Evolutionary conservation across 495 filamentous ascomycete genomes (phyloP).

Genomic region (Niebla homalea): DNA sequence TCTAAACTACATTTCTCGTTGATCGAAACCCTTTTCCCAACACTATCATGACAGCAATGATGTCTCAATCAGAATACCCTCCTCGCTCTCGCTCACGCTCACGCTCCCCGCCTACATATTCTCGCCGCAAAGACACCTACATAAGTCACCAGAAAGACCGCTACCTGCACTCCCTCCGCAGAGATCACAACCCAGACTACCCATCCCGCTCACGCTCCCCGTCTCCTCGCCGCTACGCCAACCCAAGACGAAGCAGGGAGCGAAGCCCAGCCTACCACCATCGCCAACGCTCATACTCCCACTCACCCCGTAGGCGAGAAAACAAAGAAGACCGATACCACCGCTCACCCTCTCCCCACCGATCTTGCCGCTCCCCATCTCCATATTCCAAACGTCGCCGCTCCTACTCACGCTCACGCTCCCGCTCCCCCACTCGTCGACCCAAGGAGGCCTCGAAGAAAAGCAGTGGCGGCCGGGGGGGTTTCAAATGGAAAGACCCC

Average conservation of each 20-base stretch:
- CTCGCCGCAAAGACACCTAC: conserved; percentile 4
- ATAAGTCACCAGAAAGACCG: conserved; percentile 1
- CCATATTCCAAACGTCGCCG: background rate
- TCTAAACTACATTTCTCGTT: too few relatives aligned
- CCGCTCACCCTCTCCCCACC: conserved; percentile 9
- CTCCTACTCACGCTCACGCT: background rate
- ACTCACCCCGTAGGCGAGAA: background rate
- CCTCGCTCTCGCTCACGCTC: conserved; percentile 6
- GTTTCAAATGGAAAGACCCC: conserved; percentile 52
- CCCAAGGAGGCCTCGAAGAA: conserved; percentile 11
- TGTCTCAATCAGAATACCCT: background rate
- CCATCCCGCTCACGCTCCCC: conserved; percentile 7
- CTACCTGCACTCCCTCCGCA: background rate
- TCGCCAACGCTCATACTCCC: background rate
- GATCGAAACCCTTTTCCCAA: too few relatives aligned
- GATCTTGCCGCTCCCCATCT: background rate
- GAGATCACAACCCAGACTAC: background rate
- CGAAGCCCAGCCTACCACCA: conserved; percentile 16
- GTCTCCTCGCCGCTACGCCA: conserved; percentile 3
- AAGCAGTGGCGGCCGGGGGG: conserved; percentile 18
- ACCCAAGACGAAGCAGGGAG: conserved; percentile 22
- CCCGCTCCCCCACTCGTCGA: conserved; percentile 17
- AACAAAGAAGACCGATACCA: background rate
- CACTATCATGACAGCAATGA: too few relatives aligned
- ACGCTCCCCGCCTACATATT: conserved; percentile 7